Evolutionary conservation across 2,329 filamentous ascomycete genomes (phyloP).

Genomic region (Botrytis porri): DNA sequence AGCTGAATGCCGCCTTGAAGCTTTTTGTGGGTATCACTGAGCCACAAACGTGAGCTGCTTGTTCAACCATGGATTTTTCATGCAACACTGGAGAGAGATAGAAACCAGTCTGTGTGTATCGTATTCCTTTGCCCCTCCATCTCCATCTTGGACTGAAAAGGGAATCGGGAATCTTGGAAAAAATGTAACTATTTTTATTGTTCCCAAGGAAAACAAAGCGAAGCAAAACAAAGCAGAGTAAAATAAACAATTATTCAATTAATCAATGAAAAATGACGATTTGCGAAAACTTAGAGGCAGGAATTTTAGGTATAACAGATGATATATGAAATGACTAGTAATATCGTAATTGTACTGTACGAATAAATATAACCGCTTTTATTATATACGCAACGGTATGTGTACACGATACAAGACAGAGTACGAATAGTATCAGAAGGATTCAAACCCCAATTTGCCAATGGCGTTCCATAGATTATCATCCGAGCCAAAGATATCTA

Average conservation of each 20-base stretch:
- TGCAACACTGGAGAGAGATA: not conserved
- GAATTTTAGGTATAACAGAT: not conserved
- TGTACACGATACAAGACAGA: not conserved
- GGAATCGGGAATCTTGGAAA: not conserved
- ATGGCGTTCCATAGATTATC: not conserved
- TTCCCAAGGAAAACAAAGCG: not conserved
- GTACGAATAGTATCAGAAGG: not conserved
- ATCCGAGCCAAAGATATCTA: not conserved
- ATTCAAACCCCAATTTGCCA: not conserved
- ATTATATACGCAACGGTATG: not conserved
- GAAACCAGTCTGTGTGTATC: not conserved
- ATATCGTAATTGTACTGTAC: not conserved
- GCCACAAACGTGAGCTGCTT: constrained; percentile 10
- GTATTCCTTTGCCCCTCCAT: not conserved
- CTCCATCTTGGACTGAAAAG: not conserved
- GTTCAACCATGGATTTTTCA: constrained; percentile 6
- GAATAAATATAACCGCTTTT: not conserved
- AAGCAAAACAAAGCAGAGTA: not conserved
- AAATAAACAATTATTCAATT: not conserved
- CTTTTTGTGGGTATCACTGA: not conserved
- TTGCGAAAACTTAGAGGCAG: not conserved
- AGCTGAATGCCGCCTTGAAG: not conserved
- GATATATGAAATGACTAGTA: not conserved
- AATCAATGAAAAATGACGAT: not conserved
- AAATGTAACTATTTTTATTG: constrained; percentile 1